Conservation (phyloP, 176 grass and related monocot species). For the Oryza punctata region DNA sequence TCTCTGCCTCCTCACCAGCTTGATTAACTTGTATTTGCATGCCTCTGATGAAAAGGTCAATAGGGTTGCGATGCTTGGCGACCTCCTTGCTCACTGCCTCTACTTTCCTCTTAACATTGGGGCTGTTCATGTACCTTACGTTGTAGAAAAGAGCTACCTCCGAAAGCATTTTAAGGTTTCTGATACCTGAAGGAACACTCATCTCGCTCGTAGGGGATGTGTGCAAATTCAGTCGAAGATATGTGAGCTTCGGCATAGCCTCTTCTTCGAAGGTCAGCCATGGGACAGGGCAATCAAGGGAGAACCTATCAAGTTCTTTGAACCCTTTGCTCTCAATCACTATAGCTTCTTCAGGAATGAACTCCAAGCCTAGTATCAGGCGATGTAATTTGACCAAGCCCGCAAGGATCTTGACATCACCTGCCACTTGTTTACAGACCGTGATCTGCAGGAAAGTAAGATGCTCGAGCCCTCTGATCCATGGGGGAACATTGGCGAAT, state of each 20-base stretch:
- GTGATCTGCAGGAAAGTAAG: conserved; percentile 4
- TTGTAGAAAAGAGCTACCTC: no score
- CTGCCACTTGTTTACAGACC: no score
- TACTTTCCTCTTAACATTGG: background rate
- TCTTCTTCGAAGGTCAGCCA: background rate
- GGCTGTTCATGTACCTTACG: background rate
- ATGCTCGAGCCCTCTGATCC: accelerated
- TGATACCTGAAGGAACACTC: no score
- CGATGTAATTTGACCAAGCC: background rate
- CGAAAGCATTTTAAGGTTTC: no score
- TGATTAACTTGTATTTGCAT: no score
- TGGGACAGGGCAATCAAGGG: background rate
- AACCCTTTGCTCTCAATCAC: background rate
- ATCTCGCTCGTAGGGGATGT: accelerated
- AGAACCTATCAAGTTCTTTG: background rate
- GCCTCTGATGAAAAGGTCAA: background rate
- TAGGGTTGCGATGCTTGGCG: background rate
- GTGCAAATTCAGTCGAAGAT: background rate
- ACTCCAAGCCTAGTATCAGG: background rate
- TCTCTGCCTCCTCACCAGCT: no score
- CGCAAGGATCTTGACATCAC: background rate
- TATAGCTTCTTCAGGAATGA: background rate
- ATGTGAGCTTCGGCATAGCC: background rate
- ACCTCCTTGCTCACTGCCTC: background rate
- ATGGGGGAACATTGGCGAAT: background rate